Base-by-base conservation (phyloP, 805 yeast species). In the Monosporozyma solicola region DNA sequence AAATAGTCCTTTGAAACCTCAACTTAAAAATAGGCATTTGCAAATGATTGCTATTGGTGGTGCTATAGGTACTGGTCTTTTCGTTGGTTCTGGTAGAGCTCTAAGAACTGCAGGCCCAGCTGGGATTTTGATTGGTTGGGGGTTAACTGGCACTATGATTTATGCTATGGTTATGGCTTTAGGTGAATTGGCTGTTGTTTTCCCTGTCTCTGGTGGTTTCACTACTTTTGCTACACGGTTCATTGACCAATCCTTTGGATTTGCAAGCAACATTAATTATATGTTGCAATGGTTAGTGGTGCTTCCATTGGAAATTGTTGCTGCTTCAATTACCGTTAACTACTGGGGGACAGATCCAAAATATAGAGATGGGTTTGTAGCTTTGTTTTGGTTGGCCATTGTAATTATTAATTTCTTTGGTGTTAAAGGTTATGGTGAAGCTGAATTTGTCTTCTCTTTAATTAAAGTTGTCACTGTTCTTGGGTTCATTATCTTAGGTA, bases 11-110 rank as follows among this genome's bases (percentile, higher is more conserved):
- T 71, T 85, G 55, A 71, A 78, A 48, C 75, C 79, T 57, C 72
- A 77, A 13, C 67, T 82, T 62, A 80, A 80, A 59, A 67, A 71
- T 46, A 77, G 85, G 71, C 79, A 68, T 68, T 73, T 71, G 25
- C 85, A 80, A 65, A 79, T 83, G 83, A 79, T 83, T 55, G 84
- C 88, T 27, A 75, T 84, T 51, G 89, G 87, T 56, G 87, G 87
- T 60, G 77, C 83, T 55, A 81, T 84, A 56, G 89, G 90, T 66
- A 82, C 87, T 25, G 95, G 94, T 66, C 72, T 86, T 53, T 80
- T 86, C 58, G 84, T 86, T 49, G 87, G 88, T 62, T 77, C 87
- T 24, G 89, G 88, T 56, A 70, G 72, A 9, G 80, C 85, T 2
- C 70, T 84, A 55, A 61, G 75, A 51, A 76, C 81, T 41, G 87